A percentile compares a stretch with the other conserved stretches of the same genome.
phyloP scores from a whole-genome alignment of 1,284 basidiomycete species.

The Cutaneotrichosporon sp. region DNA sequence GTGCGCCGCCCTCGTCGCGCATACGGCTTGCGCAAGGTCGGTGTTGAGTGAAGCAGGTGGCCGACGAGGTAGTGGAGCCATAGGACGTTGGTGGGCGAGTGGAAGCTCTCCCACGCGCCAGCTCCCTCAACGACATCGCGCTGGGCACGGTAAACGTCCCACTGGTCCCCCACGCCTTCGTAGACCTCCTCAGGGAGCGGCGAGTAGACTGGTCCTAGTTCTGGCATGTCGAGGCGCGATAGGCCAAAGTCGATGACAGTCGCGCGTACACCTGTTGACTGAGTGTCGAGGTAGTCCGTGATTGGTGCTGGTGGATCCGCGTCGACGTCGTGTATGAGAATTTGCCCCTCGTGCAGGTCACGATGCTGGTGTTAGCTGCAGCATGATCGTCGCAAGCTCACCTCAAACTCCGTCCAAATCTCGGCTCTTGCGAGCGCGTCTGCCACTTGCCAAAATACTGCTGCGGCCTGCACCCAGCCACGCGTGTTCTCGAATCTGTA shows the following conservation, averaged over 20 bases:
- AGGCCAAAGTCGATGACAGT: slow-evolving; percentile 95
- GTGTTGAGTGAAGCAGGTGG: slow-evolving; percentile 35
- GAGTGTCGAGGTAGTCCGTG: slow-evolving; percentile 34
- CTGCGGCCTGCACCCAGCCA: slow-evolving; percentile 83
- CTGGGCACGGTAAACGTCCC: slow-evolving; percentile 93
- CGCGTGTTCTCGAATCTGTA: slow-evolving; percentile 63
- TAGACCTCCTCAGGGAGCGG: slow-evolving; percentile 75
- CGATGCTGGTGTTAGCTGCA: slow-evolving; percentile 69
- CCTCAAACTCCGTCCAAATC: slow-evolving; percentile 78
- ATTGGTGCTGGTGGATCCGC: slow-evolving; percentile 34
- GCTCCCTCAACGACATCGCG: slow-evolving; percentile 38
- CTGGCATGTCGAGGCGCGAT: slow-evolving; percentile 66
- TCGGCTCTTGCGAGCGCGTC: slow-evolving; percentile 77
- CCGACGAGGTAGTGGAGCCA: slow-evolving; percentile 48
- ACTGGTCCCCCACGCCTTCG: slow-evolving; percentile 84
- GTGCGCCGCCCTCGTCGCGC: slow-evolving; percentile 1
- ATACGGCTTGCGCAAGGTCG: slow-evolving; percentile 33
- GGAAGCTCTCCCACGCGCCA: slow-evolving; percentile 13
- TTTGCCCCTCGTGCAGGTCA: slow-evolving; percentile 97
- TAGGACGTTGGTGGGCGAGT: slow-evolving; percentile 25
- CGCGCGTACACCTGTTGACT: slow-evolving; percentile 64
- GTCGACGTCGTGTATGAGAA: slow-evolving; percentile 64
- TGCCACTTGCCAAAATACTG: slow-evolving; percentile 87
- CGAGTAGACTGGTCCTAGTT: slow-evolving; percentile 17
- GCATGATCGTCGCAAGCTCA: slow-evolving; percentile 48